Base-by-base conservation (phyloP, 2,329 filamentous ascomycete genomes). In the Penicillium sclerotiorum region DNA sequence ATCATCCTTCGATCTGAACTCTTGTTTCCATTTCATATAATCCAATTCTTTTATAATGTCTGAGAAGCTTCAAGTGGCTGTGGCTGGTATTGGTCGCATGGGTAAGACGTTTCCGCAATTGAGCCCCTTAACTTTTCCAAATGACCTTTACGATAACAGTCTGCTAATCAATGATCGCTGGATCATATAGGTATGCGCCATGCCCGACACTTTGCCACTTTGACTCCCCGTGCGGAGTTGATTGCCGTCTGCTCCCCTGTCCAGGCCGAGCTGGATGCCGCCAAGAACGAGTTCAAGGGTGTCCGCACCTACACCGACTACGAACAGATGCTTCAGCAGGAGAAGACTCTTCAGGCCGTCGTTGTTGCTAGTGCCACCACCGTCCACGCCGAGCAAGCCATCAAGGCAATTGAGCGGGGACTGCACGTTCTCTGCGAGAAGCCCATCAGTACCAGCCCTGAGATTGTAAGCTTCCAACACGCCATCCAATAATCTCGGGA, bases 351-450 rank as follows among this genome's bases (percentile, higher is more conserved):
- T 1, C 74, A 82, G 58, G 81, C 81, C 1, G 78, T 84, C 2
- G 75, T 82, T 18, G 71, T 84, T 25, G 77, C 79, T 1, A 79
- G 77, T 6, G 78, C 77, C 9, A 84, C 81, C 1, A 77, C 75
- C 1, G 77, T 78, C 22, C 81, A 84, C 56, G 80, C 80, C 4
- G 76, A 82, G 55, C 79, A 84, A 59, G 75, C 79, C 2, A 81
- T 82, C 69, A 77, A 79, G 61, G 80, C 80, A 9, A 82, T 84
- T 49, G 65, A 78, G 32, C 74, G 74, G 2, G 74, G 76, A 37
- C 76, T 78, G 64, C 80, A 84, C 59, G 79, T 83, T 2, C 70
- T 83, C 18, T 83, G 80, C 63, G 81, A 84, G 69, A 84, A 75
- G 55, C 72, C 73, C 1, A 54, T 75, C 25, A 79, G 76, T 39